Base-by-base conservation (phyloP, 1,284 basidiomycete genomes). In the Heterobasidion annosum region DNA sequence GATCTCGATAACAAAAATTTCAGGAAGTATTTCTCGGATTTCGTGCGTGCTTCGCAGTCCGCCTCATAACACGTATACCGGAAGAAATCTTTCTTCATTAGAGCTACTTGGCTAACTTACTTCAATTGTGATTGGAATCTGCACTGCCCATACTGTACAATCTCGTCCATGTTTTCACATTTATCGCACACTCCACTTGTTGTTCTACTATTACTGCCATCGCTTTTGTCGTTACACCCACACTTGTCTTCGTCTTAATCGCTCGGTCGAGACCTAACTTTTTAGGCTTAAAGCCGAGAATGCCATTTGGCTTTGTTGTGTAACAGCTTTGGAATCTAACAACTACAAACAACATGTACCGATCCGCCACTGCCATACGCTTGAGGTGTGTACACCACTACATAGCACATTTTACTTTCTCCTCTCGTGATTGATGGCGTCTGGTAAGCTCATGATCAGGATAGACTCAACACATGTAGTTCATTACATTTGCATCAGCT, bases 11-110 rank as follows among this genome's bases (percentile, higher is more conserved):
- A 77, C 54, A 94, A 92, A 69, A 75, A 75, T 48, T 97, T 98
- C 73, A 82, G 90, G 63, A 93, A 90, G 76, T 95, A 91, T 65
- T 93, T 93, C 69, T 79, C 85, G 33, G 93, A 94, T 60, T 87
- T 94, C 61, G 83, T 92, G 50, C 81, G 82, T 52, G 78, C 82
- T 47, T 87, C 84, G 48, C 81, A 83, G 56, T 73, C 79, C 54
- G 69, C 71, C 51, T 79, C 80, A 70, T 85, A 79, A 69, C 64
- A 68, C 10, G n/a, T n/a, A 40, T 40, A n/a, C n/a, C 25, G 25
- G 37, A n/a, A 40, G 37, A 10, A 40, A 12, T n/a, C 37, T 10
- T 40, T 12, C 3, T 6, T 8, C n/a, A 40, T 40, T 25, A 40
- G 37, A 40, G 37, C n/a, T n/a, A n/a, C 37, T n/a, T 40, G n/a